These are phyloP conservation scores for Metarhizium sp. DNA, from an alignment of 2,329 filamentous ascomycete genomes.

Conservation along the genomic window DNA sequence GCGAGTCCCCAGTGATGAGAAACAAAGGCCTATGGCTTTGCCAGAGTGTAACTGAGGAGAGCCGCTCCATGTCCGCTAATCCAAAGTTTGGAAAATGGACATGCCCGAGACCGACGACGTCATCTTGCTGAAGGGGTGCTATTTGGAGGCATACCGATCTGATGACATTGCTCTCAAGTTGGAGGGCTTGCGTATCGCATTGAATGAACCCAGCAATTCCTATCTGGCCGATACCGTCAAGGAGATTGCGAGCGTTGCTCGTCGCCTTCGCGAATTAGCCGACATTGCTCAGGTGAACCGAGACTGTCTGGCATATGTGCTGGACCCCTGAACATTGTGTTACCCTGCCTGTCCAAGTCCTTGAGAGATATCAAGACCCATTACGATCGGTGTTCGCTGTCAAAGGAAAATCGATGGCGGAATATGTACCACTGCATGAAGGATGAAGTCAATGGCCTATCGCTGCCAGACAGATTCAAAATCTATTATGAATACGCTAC, in stretches of 20 bases:
- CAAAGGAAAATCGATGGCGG: slow-evolving; percentile 43
- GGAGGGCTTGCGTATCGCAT: slow-evolving; percentile 35
- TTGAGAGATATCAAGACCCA: slow-evolving; percentile 42
- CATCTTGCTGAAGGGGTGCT: slow-evolving; percentile 42
- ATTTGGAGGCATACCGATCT: slow-evolving; percentile 42
- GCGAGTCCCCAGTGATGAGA: background rate
- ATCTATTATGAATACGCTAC: slow-evolving; percentile 47
- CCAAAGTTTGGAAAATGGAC: slow-evolving; percentile 15
- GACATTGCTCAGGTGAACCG: slow-evolving; percentile 44
- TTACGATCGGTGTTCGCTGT: slow-evolving; percentile 39
- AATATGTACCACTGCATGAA: slow-evolving; percentile 49
- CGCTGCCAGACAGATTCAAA: slow-evolving; percentile 42
- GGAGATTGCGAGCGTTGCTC: slow-evolving; percentile 34
- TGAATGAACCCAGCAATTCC: slow-evolving; percentile 34
- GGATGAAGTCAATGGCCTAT: slow-evolving; percentile 40
- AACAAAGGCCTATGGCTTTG: background rate
- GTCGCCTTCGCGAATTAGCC: slow-evolving; percentile 42
- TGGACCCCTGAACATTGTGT: slow-evolving; percentile 44
- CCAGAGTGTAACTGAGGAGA: background rate
- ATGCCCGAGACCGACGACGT: slow-evolving; percentile 18
- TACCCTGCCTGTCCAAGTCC: slow-evolving; percentile 45
- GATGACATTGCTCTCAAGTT: slow-evolving; percentile 38
- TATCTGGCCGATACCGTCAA: slow-evolving; percentile 38
- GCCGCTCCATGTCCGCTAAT: background rate
- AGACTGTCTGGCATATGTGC: slow-evolving; percentile 37